Evolutionary conservation across 225 moss, liverwort and hornwort genomes (phyloP), one percentile per base, ranked within the genome.

Genomic region (Physcomitrellopsis africana): DNA sequence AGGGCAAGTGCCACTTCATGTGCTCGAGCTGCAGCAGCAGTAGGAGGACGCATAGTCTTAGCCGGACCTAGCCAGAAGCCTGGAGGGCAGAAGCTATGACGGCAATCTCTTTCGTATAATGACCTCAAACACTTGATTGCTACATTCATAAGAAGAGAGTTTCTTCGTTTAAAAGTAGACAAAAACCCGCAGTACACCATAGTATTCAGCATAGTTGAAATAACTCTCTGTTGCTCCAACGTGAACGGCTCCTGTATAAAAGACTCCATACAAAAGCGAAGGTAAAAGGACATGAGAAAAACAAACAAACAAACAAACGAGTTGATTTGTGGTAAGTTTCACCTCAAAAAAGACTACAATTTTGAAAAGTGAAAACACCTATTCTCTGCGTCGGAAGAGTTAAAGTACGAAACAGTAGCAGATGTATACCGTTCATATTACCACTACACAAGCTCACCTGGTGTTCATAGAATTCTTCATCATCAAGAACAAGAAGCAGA

Each of bases 61-160:
- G 94, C 94, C 72, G 94, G 94, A 66, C 92, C 86, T 76, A 95
- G 94, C 94, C 94, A 95, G 63, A 92, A 82, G 14, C 71, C 84
- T 78, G 90, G 81, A 65, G 89, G 87, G 60, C 94, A 95, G 79
- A 91, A 95, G 69, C 85, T 95, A 29, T 91, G 92, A 60, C 94
- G 87, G 74, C 94, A 95, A 76, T 95, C 94, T 73, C 94, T 84
- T 80, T 95, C 94, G 54, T 92, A 92, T 15, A 95, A 83, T 26
- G 91, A 91, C 44, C 87, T 87, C 59, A 95, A 81, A 81, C 92
- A 95, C 78, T 85, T 89, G 51, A 86, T 86, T 44, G 94, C 89
- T 45, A 90, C 87, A 70, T 91, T 91, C 83, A 92, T 87, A 63
- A 90, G 72, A 63, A 85, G 69, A 24, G 90, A 82, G 64, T 80